phyloP scores from a whole-genome alignment of 345 rosid genomes.

The Bruguiera gymnorhiza region DNA sequence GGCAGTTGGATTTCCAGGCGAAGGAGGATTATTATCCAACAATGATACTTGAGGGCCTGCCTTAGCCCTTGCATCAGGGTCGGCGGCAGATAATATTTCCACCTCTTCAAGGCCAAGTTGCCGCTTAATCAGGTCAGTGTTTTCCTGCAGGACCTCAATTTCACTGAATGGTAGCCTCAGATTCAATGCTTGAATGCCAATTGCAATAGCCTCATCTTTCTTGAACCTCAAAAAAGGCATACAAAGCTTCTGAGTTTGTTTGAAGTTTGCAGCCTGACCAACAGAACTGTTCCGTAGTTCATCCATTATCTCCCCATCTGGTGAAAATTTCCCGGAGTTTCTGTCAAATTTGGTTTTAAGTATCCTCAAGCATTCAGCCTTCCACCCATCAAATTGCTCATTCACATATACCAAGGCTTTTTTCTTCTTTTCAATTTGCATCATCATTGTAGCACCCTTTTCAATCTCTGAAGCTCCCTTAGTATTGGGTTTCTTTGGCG shows the following conservation, averaged over 20 bases:
- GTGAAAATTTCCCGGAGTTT: constrained; percentile 42
- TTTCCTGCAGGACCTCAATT: constrained; percentile 68
- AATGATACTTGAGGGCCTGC: constrained; percentile 56
- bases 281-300: constrained; percentile 48
- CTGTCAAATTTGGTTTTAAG: constrained; percentile 58
- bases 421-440: constrained; percentile 44
- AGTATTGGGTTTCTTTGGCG: constrained; percentile 69
- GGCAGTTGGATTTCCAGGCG: constrained; percentile 83
- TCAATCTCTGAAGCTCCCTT: constrained; percentile 45
- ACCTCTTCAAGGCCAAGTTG: constrained; percentile 68
- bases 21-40: constrained; percentile 64
- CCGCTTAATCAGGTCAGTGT: constrained; percentile 73
- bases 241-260: constrained; percentile 62
- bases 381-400: constrained; percentile 82
- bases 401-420: constrained; percentile 71
- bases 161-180: constrained; percentile 84
- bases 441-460: constrained; percentile 51
- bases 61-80: constrained; percentile 41
- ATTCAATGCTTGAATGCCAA: constrained; percentile 74
- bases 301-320: constrained; percentile 63
- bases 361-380: constrained; percentile 72
- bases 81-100: constrained; percentile 47
- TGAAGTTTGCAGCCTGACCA: constrained; percentile 60
- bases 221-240: constrained; percentile 92
- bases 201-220: constrained; percentile 64